Evolutionary conservation across 75 land plant species (phyloP).

Genomic region (Sequoiadendron giganteum): DNA sequence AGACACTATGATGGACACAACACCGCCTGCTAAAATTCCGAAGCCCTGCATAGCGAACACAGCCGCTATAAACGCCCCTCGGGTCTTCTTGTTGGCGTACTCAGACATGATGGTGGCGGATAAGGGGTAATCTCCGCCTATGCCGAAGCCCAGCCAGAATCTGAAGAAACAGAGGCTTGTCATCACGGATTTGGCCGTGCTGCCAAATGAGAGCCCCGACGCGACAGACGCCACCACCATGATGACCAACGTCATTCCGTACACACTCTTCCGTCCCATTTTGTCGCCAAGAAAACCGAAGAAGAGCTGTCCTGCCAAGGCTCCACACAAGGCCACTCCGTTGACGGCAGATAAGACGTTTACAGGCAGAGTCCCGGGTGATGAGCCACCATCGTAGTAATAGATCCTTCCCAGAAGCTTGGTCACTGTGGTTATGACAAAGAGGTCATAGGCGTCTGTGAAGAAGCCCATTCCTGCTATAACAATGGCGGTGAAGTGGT

Average conservation of each 20-base stretch:
- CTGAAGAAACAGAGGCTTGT: slow-evolving; percentile 40
- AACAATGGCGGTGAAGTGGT: slow-evolving; percentile 45
- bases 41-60: slow-evolving; percentile 21
- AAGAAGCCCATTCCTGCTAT: slow-evolving; percentile 65
- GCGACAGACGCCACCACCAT: slow-evolving; percentile 34
- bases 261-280: slow-evolving; percentile 34
- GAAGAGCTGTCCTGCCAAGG: slow-evolving; percentile 38
- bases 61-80: neutral
- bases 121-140: slow-evolving; percentile 31
- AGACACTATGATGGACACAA: neutral
- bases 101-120: slow-evolving; percentile 32
- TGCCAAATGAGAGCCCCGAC: slow-evolving; percentile 39
- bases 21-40: slow-evolving; percentile 20
- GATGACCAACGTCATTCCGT: slow-evolving; percentile 30
- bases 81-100: neutral
- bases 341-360: slow-evolving; percentile 22
- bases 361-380: slow-evolving; percentile 32
- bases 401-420: slow-evolving; percentile 51
- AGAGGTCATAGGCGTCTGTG: slow-evolving; percentile 54
- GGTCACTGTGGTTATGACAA: slow-evolving; percentile 39
- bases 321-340: slow-evolving; percentile 40
- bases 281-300: slow-evolving; percentile 46
- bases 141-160: slow-evolving; percentile 38
- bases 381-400: slow-evolving; percentile 16
- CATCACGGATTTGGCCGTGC: slow-evolving; percentile 30